phyloP scores from a whole-genome alignment of 1,284 basidiomycete species.

The Apiotrichum gamsii region DNA sequence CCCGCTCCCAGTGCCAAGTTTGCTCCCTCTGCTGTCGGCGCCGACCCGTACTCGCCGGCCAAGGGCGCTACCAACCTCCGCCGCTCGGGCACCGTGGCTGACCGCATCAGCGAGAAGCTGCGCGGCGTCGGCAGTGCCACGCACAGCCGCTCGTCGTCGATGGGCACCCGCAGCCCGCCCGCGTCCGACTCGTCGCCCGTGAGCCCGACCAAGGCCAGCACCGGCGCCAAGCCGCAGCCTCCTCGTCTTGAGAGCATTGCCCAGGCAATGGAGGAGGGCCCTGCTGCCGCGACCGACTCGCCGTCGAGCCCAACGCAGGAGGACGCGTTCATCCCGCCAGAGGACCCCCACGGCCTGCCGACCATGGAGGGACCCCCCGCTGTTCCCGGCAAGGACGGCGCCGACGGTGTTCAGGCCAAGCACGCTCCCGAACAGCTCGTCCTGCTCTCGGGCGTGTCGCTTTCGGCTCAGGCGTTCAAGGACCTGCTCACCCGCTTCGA shows the following conservation, averaged over 20 bases:
- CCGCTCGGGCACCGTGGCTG: constrained; percentile 43
- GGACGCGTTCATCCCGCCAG: constrained; percentile 40
- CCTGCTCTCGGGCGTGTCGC: constrained; percentile 64
- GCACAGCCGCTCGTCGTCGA: constrained; percentile 4
- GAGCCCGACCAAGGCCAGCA: background rate
- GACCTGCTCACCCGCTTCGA: constrained; percentile 56
- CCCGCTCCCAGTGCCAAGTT: constrained; percentile 62
- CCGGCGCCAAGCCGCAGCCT: constrained; percentile 1
- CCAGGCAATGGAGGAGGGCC: constrained; percentile 5
- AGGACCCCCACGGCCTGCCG: constrained; percentile 34
- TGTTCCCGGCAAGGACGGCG: constrained; percentile 15
- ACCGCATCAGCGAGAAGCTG: constrained; percentile 46
- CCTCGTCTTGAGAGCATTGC: constrained; percentile 13
- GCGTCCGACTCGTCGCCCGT: background rate
- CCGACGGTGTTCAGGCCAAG: background rate
- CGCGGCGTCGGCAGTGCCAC: constrained; percentile 35
- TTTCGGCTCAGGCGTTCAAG: constrained; percentile 60
- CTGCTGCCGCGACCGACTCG: background rate
- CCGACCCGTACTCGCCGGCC: constrained; percentile 64
- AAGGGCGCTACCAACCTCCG: constrained; percentile 29
- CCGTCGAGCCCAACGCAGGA: constrained; percentile 32
- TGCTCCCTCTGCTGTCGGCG: constrained; percentile 55
- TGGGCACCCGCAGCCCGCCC: constrained; percentile 23
- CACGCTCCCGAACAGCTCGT: constrained; percentile 51
- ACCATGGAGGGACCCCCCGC: constrained; percentile 19